Evolutionary conservation across 1,139 yeast genomes (phyloP), one percentile per base, ranked within the genome.

Genomic region (Blastobotrys arbuscula): DNA sequence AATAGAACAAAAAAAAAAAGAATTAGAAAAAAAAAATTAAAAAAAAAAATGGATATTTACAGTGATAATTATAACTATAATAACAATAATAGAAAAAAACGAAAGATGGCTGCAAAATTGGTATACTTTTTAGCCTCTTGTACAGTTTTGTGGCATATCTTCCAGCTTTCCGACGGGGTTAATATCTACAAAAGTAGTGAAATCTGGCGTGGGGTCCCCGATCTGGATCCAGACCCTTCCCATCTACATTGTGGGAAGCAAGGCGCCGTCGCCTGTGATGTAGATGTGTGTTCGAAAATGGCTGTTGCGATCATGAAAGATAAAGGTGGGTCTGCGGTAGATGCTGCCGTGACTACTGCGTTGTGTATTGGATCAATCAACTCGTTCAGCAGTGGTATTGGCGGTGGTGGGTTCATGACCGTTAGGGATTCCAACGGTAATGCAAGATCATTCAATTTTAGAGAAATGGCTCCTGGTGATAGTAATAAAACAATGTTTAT

Each of bases 291-390:
- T 63, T 84, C 94, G 2, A 64, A 75, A 23, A 66, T 87, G 72
- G 95, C 94, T 1, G 74, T 75, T 4, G 68, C 74, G 2, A 79
- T 88, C 19, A 66, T 88, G 19, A 33, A 26, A 18, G 59, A 68
- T 34, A 60, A 58, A 41, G 76, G 76, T 16, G 92, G 92, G 2
- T 84, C 84, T 45, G 97, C 97, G 0, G 96, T 95, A 0, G 97
- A 92, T 63, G 95, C 97, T 0, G 88, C 96, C 0, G 82, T 92
- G 1, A 84, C 96, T 0, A 86, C 87, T 18, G 88, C 95, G 0
- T 71, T 92, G 24, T 92, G 98, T 63, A 79, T 92, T 35, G 97
- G 97, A 1, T 75, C 87, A 50, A 69, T 87, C 38, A 86, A 87
- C 62, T 81, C 89, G 53, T 89, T 81, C 62, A 83, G 90, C 43